phyloP scores from a whole-genome alignment of 345 rosid genomes.

The Bruguiera gymnorhiza region DNA sequence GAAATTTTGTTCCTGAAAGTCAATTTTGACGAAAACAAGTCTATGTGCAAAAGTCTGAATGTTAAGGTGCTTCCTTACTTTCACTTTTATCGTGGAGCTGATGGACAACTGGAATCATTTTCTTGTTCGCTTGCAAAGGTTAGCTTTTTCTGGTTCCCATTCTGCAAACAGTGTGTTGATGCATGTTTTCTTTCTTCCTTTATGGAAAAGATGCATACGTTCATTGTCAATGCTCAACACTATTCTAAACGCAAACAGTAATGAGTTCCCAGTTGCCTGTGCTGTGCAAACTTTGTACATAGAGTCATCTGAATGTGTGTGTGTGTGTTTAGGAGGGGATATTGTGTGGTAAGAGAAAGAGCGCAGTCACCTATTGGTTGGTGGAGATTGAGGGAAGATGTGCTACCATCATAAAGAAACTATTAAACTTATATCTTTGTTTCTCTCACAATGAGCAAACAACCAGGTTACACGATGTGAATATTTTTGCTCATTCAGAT shows the following conservation, averaged over 20 bases:
- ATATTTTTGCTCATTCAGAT: conserved; percentile 11
- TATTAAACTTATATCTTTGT: not conserved
- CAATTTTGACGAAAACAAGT: conserved; percentile 83
- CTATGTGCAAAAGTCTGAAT: conserved; percentile 84
- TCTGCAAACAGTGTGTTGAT: not conserved
- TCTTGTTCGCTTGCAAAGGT: conserved; percentile 93
- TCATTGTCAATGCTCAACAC: no score
- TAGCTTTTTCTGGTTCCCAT: not conserved
- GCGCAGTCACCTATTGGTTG: no score
- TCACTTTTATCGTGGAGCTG: conserved; percentile 84
- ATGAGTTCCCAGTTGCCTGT: no score
- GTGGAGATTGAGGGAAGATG: not conserved
- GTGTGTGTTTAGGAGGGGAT: no score
- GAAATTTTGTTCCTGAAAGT: conserved; percentile 81
- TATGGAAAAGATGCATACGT: no score
- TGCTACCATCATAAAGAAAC: not conserved
- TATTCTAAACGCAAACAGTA: no score
- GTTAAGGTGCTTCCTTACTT: conserved; percentile 87
- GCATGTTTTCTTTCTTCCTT: no score
- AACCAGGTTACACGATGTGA: not conserved
- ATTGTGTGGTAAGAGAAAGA: no score
- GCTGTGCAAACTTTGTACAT: no score
- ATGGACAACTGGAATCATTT: conserved; percentile 80
- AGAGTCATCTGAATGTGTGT: not conserved
- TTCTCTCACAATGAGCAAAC: not conserved